Percentiles rank a stretch among this genome's conserved stretches.
phyloP scores from a whole-genome alignment of 805 yeast species.

The Kuraishia hungarica region DNA sequence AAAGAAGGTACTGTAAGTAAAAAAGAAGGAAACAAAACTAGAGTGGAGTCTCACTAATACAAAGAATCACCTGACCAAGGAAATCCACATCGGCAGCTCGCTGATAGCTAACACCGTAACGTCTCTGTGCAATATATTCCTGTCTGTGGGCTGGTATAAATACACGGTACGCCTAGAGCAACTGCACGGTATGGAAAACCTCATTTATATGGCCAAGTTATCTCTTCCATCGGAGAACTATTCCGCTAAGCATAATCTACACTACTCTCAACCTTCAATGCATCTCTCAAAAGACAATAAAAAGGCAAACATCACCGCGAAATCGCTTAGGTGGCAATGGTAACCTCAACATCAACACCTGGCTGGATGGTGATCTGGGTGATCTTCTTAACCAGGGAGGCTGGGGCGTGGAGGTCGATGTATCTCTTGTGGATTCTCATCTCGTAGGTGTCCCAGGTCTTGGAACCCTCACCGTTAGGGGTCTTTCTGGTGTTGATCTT shows the following conservation, averaged over 20 bases:
- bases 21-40: not conserved
- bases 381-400: slow-evolving; percentile 86
- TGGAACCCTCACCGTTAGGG: slow-evolving; percentile 99
- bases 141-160: slow-evolving; percentile 16
- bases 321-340: slow-evolving; percentile 67
- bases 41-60: not conserved
- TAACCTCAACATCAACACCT: slow-evolving; percentile 96
- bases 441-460: slow-evolving; percentile 99
- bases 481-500: slow-evolving; percentile 99
- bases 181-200: slow-evolving; percentile 20
- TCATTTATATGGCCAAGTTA: not conserved
- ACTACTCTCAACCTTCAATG: not conserved
- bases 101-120: slow-evolving; percentile 59
- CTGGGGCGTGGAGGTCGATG: slow-evolving; percentile 97
- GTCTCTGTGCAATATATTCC: slow-evolving; percentile 31
- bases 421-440: slow-evolving; percentile 99
- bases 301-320: not conserved
- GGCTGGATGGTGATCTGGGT: slow-evolving; percentile 98
- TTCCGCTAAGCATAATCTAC: not conserved
- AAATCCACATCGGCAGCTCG: slow-evolving; percentile 18
- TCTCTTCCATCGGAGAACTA: not conserved
- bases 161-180: slow-evolving; percentile 59
- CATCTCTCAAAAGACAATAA: not conserved
- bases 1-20: not conserved
- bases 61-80: slow-evolving; percentile 13